Evolutionary conservation across 73 alveolate genomes (phyloP).

Genomic region (Tetrahymena thermophila): DNA sequence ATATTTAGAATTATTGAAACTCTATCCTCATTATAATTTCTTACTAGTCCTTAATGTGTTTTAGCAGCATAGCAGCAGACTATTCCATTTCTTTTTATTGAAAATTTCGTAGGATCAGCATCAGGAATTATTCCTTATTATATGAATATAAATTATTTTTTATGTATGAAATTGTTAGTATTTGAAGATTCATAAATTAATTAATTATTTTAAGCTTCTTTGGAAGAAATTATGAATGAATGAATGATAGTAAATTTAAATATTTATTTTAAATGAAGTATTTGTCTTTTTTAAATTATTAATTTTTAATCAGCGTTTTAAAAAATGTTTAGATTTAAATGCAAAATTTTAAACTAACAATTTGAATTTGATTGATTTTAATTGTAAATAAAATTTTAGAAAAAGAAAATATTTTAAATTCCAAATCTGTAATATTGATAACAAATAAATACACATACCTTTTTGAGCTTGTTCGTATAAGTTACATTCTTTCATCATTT

Average conservation of each 20-base stretch:
- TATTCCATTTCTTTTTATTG: conserved; percentile 78
- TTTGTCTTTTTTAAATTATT: no score
- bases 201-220: no score
- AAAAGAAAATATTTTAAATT: not conserved
- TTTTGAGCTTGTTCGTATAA: not conserved
- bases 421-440: not conserved
- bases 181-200: not conserved
- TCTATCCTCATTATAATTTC: conserved; percentile 95
- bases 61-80: conserved; percentile 90
- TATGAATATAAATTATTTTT: not conserved
- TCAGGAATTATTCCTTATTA: conserved; percentile 1
- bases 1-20: conserved; percentile 83
- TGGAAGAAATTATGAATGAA: no score
- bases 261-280: not conserved
- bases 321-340: not conserved
- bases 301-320: not conserved
- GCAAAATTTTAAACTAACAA: not conserved
- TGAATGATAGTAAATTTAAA: no score
- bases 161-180: not conserved
- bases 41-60: conserved; percentile 91
- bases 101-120: conserved; percentile 67
- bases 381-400: no score
- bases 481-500: not conserved
- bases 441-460: not conserved
- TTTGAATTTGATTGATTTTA: not conserved